Evolutionary conservation across 2,329 filamentous ascomycete genomes (phyloP), one percentile per base, ranked within the genome.

Genomic region (Fusarium sublunatum): DNA sequence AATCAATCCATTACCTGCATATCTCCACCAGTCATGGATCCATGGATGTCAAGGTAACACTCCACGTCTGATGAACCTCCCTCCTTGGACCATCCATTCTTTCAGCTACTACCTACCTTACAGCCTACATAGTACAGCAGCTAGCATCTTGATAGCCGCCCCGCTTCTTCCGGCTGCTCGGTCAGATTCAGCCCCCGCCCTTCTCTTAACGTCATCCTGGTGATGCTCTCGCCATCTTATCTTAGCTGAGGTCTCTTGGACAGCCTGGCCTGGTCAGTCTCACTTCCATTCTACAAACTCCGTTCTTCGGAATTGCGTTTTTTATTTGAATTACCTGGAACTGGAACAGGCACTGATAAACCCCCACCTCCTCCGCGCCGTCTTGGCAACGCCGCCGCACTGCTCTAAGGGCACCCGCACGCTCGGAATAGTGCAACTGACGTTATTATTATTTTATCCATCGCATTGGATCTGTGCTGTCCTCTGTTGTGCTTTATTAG

Each of bases 341-440:
- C 29, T 40, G 29, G 29, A 4, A 8, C 10, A 22, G 10, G 5
- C 22, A 31, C 34, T 35, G 42, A 38, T 38, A 42, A 39, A 34
- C 29, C 52, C 65, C 65, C 67, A 61, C 67, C 53, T 59, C 57
- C 19, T 19, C 19, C 19, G 19, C 19, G 19, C 19, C 59, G 54
- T 51, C 57, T 70, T 66, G 64, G 64, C 64, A 61, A 64, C 58
- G 41, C 55, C 53, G 49, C 59, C 57, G 35, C 50, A 58, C 39
- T 61, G 24, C 44, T 52, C 51, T 36, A 60, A 53, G 35, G 25
- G 42, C 41, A 60, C 19, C 55, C 47, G n/a, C 36, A n/a, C 36
- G 15, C 31, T 47, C 31, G n/a, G 36, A 47, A 60, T 46, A 47
- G 47, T 42, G 25, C 41, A 36, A 29, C 53, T 15, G 54, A 26